A percentile compares a stretch with the other conserved stretches of the same genome.
These are phyloP conservation scores for Solanum hybrid DNA, from an alignment of 305 asterid species.

Conservation along the genomic window DNA sequence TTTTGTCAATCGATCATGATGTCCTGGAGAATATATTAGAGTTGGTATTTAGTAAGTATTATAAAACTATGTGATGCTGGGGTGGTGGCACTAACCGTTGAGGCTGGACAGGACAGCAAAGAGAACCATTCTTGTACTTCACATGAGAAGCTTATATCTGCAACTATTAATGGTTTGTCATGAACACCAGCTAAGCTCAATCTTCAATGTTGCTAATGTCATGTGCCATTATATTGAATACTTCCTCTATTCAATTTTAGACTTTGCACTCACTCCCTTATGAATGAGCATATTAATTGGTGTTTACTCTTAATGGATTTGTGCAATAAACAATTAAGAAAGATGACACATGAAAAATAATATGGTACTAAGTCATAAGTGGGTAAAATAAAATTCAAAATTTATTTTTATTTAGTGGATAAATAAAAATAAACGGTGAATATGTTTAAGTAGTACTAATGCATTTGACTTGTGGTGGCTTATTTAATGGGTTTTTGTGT, in stretches of 20 bases:
- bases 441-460: background rate
- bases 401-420: background rate
- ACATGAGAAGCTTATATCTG: background rate
- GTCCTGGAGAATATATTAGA: background rate
- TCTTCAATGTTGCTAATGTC: background rate
- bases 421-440: background rate
- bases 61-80: background rate
- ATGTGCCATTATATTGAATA: background rate
- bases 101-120: background rate
- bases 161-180: background rate
- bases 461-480: background rate
- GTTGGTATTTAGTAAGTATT: background rate
- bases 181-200: background rate
- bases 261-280: background rate
- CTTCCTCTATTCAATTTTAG: background rate
- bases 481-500: background rate
- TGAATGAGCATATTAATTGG: background rate
- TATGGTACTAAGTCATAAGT: background rate
- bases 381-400: background rate
- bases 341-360: background rate
- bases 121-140: background rate
- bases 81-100: background rate
- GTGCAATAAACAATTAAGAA: background rate
- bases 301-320: background rate
- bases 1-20: background rate